Base-by-base conservation (phyloP, 192 early-diverging fungal genomes). In the Coemansia sp. region DNA sequence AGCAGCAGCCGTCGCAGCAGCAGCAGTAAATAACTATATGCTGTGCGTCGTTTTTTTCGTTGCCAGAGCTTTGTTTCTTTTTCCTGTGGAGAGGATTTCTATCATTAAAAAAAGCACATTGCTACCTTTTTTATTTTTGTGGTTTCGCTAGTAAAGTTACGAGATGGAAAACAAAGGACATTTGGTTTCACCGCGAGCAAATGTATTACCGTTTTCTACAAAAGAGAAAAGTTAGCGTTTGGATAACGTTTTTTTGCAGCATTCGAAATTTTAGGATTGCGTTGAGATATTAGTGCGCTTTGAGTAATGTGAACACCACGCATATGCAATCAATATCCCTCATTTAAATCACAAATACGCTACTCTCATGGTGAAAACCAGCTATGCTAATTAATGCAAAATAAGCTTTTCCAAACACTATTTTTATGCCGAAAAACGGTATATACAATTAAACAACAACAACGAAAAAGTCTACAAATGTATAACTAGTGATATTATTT, bases 1-100 rank as follows among this genome's bases (percentile, higher is more conserved):
- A 74, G 62, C 39, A 46, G 11, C 33, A 69, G 42, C 11, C 9
- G 39, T 17, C 39, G 39, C 14, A 10, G 39, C 32, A 33, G 53
- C 63, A 64, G 63, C 10, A 67, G 51, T 24, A 33, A 42, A 58
- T 57, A 65, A 65, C 21, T 36, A 29, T 50, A 14, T 46, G 39
- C 39, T 46, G 14, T 17, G 39, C 39, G 11, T 46, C 11, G 39
- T 46, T 21, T 42, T 60, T 36, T 19, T 21, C 6, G 39, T 46
- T 46, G 39, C 39, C 14, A 46, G 14, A 46, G 39, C 39, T 46
- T 46, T 46, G 9, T 63, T 51, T 25, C 57, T 61, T 33, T 61
- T 46, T n/a, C 32, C 33, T 5, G 14, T 20, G 20, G 33, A 24
- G 39, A 61, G 14, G 46, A 59, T 59, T 29, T 61, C 3, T 39